phyloP scores from a whole-genome alignment of 768 basidiomycete species.

The Tubosaeta brunneosetosa region DNA sequence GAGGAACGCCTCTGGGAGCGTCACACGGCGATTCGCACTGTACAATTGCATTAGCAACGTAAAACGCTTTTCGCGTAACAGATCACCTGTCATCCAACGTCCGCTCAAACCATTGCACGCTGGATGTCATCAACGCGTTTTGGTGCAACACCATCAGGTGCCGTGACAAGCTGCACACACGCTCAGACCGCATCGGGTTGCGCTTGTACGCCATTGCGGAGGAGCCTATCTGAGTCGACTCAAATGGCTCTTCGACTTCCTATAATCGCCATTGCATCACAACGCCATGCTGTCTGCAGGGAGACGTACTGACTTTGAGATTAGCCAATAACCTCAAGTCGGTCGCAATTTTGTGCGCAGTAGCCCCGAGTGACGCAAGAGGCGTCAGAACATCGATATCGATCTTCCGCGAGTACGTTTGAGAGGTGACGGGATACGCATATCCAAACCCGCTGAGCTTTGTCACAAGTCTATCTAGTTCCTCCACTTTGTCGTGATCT shows the following conservation, averaged over 20 bases:
- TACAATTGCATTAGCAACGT: slow-evolving; percentile 3
- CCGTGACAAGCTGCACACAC: slow-evolving; percentile 92
- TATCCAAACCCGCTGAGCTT: slow-evolving; percentile 89
- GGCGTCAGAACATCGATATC: slow-evolving; percentile 91
- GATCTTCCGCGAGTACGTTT: slow-evolving; percentile 98
- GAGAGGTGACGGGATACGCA: slow-evolving; percentile 96
- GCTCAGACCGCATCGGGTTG: slow-evolving; percentile 98
- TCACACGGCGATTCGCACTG: slow-evolving; percentile 94
- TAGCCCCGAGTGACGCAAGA: slow-evolving; percentile 85
- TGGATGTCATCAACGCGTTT: slow-evolving; percentile 91
- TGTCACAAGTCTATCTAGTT: slow-evolving; percentile 85
- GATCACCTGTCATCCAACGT: slow-evolving; percentile 90
- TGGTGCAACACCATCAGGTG: slow-evolving; percentile 96
- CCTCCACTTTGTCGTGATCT: slow-evolving; percentile 91
- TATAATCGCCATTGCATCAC: slow-evolving; percentile 24
- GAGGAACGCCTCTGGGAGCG: slow-evolving; percentile 94
- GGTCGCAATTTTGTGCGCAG: slow-evolving; percentile 96
- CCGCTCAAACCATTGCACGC: slow-evolving; percentile 97
- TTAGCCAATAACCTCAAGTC: slow-evolving; percentile 93
- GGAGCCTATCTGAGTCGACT: slow-evolving; percentile 96
- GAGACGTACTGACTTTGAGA: slow-evolving; percentile 57
- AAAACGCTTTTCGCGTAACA: slow-evolving; percentile 1
- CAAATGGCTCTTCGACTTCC: slow-evolving; percentile 99
- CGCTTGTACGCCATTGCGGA: slow-evolving; percentile 99
- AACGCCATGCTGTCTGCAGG: neutral